Evolutionary conservation across 2,329 filamentous ascomycete species (phyloP).

Genomic region (Ophiobolus disseminans): DNA sequence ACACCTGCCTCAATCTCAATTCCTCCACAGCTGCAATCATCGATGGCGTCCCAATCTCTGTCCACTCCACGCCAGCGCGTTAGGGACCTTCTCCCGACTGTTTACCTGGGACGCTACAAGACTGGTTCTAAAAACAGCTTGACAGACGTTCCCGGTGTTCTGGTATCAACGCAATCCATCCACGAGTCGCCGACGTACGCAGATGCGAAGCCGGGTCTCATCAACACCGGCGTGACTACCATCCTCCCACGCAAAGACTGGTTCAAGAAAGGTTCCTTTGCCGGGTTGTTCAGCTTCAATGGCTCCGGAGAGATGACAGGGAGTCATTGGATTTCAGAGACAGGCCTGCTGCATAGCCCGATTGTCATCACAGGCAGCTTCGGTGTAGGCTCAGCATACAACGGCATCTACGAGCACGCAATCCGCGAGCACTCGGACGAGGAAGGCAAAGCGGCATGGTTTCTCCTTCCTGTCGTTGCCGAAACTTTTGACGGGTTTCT

Average conservation of each 20-base stretch:
- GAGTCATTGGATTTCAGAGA: slow-evolving; percentile 67
- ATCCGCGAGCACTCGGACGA: slow-evolving; percentile 54
- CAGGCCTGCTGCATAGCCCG: slow-evolving; percentile 65
- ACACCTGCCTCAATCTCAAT: too few species aligned
- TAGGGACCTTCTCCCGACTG: slow-evolving; percentile 48
- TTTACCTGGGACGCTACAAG: slow-evolving; percentile 47
- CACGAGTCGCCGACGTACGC: slow-evolving; percentile 38
- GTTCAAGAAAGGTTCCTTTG: slow-evolving; percentile 52
- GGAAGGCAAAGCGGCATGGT: slow-evolving; percentile 58
- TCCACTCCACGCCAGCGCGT: slow-evolving; percentile 41
- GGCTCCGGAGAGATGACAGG: slow-evolving; percentile 70
- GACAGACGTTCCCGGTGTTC: slow-evolving; percentile 54
- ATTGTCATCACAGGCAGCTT: slow-evolving; percentile 67
- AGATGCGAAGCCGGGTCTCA: slow-evolving; percentile 33
- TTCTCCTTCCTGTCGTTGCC: slow-evolving; percentile 64
- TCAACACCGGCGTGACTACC: slow-evolving; percentile 54
- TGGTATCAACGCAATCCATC: slow-evolving; percentile 52
- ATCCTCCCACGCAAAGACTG: slow-evolving; percentile 54
- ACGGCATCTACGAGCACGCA: slow-evolving; percentile 65
- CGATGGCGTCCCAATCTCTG: background rate
- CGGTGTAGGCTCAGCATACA: slow-evolving; percentile 64
- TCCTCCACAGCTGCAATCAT: too few species aligned
- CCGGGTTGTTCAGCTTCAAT: slow-evolving; percentile 66
- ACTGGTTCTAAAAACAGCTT: slow-evolving; percentile 53
- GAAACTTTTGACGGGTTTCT: slow-evolving; percentile 71